Conservation (phyloP, 352 stramenopile species). For the Globisporangium nodosum region DNA sequence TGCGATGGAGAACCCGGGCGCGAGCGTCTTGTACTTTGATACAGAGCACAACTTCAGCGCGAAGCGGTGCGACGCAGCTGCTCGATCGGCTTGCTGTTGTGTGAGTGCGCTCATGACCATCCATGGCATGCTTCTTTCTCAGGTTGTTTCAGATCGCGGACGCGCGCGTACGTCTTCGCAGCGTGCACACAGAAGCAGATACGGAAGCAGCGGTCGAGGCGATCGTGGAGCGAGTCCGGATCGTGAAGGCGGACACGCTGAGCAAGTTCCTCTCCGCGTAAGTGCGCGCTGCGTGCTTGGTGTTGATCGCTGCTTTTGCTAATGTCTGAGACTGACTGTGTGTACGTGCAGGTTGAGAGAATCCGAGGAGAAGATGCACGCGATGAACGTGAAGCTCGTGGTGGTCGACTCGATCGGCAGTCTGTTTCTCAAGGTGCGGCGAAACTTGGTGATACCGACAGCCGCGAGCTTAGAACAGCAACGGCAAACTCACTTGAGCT, state of each 20-base stretch:
- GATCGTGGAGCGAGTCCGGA: conserved; percentile 36
- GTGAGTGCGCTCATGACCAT: not conserved
- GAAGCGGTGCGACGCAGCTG: conserved; percentile 30
- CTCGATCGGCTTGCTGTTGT: not conserved
- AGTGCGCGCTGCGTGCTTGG: not conserved
- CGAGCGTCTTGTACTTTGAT: conserved; percentile 63
- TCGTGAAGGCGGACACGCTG: conserved; percentile 36
- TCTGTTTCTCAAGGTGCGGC: conserved; percentile 47
- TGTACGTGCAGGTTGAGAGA: conserved; percentile 40
- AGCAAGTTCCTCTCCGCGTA: conserved; percentile 39
- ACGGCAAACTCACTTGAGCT: not conserved
- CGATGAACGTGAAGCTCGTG: conserved; percentile 48
- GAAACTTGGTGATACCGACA: not conserved
- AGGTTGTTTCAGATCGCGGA: conserved; percentile 47
- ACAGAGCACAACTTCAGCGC: conserved; percentile 69
- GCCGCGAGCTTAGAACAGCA: not conserved
- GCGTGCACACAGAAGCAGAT: conserved; percentile 11
- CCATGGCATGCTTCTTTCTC: not conserved
- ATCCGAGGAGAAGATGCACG: conserved; percentile 40
- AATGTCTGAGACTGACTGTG: not conserved
- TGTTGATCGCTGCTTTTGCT: not conserved
- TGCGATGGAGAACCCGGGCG: conserved; percentile 52
- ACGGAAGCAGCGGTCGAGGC: conserved; percentile 17
- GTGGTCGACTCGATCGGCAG: conserved; percentile 71
- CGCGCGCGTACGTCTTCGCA: conserved; percentile 22